Conservation (phyloP, 495 filamentous ascomycete genomes). For the Rusavskia elegans region DNA sequence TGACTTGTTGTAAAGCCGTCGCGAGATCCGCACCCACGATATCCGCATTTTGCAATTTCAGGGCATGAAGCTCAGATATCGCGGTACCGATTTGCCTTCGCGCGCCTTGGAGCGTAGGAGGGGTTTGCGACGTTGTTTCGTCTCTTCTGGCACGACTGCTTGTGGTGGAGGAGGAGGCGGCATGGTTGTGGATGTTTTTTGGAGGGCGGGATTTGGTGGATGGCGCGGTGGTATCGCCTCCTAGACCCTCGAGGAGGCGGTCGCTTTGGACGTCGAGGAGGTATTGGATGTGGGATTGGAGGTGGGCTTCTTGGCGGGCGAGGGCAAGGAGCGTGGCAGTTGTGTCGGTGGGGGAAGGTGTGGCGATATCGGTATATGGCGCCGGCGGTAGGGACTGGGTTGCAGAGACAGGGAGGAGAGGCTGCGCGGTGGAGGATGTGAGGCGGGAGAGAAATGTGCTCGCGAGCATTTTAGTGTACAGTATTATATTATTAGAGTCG, state of each 20-base stretch:
- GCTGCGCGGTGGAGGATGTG: slow-evolving; percentile 2
- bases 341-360: background rate
- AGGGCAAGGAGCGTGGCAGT: slow-evolving; percentile 21
- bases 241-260: slow-evolving; percentile 44
- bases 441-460: slow-evolving; percentile 6
- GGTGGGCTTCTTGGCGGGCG: slow-evolving; percentile 30
- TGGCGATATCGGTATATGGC: slow-evolving; percentile 3
- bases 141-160: slow-evolving; percentile 18
- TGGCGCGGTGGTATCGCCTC: background rate
- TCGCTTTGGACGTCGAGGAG: slow-evolving; percentile 75
- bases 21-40: background rate
- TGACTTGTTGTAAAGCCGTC: background rate
- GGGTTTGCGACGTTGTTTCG: background rate
- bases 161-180: slow-evolving; percentile 21
- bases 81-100: background rate
- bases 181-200: slow-evolving; percentile 20
- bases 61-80: background rate
- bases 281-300: slow-evolving; percentile 62
- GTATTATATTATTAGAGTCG: too few species aligned
- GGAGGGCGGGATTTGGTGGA: slow-evolving; percentile 6
- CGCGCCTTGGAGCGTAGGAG: background rate
- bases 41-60: background rate
- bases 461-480: slow-evolving; percentile 1
- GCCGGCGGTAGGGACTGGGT: background rate
- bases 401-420: background rate